phyloP scores from a whole-genome alignment of 768 basidiomycete species.

The Psilocybe cyanescens region DNA sequence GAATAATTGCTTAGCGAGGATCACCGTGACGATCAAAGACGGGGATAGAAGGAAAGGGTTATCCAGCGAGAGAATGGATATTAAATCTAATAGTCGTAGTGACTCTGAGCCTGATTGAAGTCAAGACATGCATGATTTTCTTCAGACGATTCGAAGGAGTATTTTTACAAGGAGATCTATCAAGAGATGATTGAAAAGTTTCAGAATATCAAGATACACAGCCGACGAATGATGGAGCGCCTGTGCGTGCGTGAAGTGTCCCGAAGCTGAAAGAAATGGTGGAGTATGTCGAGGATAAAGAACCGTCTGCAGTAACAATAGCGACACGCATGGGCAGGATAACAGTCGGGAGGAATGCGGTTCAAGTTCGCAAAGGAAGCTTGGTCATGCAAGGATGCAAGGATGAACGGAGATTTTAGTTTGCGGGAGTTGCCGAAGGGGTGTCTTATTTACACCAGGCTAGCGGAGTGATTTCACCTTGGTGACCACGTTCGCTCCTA shows the following conservation, averaged over 20 bases:
- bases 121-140: not conserved
- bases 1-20: not conserved
- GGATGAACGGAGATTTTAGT: not conserved
- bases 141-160: not conserved
- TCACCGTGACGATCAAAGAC: constrained; percentile 1
- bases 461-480: constrained; percentile 7
- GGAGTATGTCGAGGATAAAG: not conserved
- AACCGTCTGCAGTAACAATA: not conserved
- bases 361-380: constrained; percentile 5
- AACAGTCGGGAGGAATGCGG: constrained; percentile 7
- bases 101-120: no score
- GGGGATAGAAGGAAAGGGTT: not conserved
- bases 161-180: no score
- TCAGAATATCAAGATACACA: no score
- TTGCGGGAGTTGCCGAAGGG: not conserved
- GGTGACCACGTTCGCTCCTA: constrained; percentile 14
- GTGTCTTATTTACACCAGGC: not conserved
- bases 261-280: not conserved
- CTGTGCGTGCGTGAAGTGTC: not conserved
- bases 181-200: no score
- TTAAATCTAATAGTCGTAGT: not conserved
- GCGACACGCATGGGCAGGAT: not conserved
- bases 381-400: not conserved
- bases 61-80: not conserved
- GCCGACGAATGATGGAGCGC: no score